Evolutionary conservation across 2,329 filamentous ascomycete genomes (phyloP).

Genomic region (Pezicula radicicola): DNA sequence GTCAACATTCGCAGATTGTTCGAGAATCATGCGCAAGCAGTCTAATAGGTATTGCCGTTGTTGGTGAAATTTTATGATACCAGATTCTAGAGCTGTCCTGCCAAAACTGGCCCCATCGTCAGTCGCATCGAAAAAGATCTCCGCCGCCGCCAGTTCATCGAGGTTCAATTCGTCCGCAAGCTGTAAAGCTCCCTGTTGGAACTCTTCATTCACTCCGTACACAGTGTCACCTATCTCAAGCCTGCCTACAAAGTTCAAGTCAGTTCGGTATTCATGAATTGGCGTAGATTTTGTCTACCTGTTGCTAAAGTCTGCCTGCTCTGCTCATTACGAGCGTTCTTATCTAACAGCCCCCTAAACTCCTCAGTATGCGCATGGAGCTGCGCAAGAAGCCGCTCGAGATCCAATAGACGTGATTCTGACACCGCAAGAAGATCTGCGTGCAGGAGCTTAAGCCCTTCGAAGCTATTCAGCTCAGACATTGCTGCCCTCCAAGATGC

Average conservation of each 20-base stretch:
- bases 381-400: constrained; percentile 64
- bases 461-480: constrained; percentile 71
- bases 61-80: constrained; percentile 85
- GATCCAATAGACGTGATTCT: constrained; percentile 65
- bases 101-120: constrained; percentile 67
- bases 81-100: constrained; percentile 71
- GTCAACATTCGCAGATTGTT: constrained; percentile 40
- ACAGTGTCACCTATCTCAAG: constrained; percentile 69
- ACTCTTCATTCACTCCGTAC: constrained; percentile 81
- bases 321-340: constrained; percentile 68
- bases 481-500: constrained; percentile 41
- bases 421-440: constrained; percentile 77
- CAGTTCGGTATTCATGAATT: constrained; percentile 10
- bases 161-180: constrained; percentile 77
- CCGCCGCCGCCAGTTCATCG: constrained; percentile 55
- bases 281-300: constrained; percentile 43
- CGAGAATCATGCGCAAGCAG: constrained; percentile 75
- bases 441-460: constrained; percentile 79
- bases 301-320: constrained; percentile 70
- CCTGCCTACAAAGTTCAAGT: constrained; percentile 55
- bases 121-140: constrained; percentile 71
- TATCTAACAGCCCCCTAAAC: constrained; percentile 71
- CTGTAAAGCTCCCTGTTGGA: constrained; percentile 77
- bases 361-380: constrained; percentile 65
- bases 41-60: constrained; percentile 80